Conservation (phyloP, 176 grass and related monocot species). For the Echinochloa phyllopogon region DNA sequence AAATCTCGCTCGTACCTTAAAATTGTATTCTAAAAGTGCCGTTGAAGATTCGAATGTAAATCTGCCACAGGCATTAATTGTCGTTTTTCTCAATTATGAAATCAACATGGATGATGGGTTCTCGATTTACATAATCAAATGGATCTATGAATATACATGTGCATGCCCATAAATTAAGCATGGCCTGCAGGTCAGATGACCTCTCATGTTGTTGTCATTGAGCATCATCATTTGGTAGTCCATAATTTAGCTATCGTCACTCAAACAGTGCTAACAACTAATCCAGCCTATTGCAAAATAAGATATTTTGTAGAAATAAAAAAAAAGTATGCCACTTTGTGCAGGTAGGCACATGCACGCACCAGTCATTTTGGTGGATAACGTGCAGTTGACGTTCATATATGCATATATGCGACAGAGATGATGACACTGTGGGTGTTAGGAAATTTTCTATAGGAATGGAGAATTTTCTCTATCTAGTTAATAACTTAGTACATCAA, state of each 20-base stretch:
- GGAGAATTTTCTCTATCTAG: background rate
- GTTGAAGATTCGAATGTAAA: conserved; percentile 27
- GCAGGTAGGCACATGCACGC: too few relatives aligned
- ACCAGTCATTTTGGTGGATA: too few relatives aligned
- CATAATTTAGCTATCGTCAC: background rate
- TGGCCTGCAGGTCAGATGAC: background rate
- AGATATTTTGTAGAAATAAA: background rate
- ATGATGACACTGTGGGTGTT: too few relatives aligned
- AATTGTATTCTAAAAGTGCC: background rate
- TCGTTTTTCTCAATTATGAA: background rate
- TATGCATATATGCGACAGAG: too few relatives aligned
- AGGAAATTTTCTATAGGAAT: too few relatives aligned
- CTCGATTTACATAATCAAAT: background rate
- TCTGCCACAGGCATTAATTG: background rate
- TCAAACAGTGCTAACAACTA: background rate
- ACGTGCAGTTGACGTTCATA: too few relatives aligned
- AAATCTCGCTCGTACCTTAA: too few relatives aligned
- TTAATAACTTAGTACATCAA: too few relatives aligned
- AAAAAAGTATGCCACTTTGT: background rate
- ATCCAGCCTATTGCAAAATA: background rate
- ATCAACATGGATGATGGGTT: conserved; percentile 6
- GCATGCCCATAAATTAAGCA: background rate
- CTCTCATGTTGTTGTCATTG: background rate
- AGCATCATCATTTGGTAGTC: background rate
- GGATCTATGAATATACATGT: background rate